phyloP scores from a whole-genome alignment of 225 moss, liverwort and hornwort species.

The Pleurozium schreberi region DNA sequence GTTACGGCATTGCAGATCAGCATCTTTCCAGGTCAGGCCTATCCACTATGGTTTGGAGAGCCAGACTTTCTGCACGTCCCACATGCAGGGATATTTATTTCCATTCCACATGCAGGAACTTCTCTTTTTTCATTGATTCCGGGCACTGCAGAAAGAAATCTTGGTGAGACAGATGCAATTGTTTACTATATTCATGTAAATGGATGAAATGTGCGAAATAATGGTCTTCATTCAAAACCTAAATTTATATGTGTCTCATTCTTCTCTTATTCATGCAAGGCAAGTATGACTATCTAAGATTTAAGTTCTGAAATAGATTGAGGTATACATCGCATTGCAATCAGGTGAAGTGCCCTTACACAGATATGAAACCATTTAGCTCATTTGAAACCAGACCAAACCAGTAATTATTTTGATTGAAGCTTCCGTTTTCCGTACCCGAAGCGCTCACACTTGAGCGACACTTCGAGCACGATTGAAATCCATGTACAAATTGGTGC shows the following conservation, averaged over 20 bases:
- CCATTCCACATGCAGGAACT: not conserved
- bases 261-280: not conserved
- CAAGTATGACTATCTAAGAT: not conserved
- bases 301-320: not conserved
- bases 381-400: not conserved
- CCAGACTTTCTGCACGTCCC: not conserved
- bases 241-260: not conserved
- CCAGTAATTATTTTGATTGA: not conserved
- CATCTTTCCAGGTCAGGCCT: not conserved
- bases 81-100: not conserved
- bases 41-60: not conserved
- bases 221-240: not conserved
- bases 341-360: not conserved
- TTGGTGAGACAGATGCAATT: not conserved
- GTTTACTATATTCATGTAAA: too few relatives aligned
- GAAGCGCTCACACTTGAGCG: constrained; percentile 2
- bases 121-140: not conserved
- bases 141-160: not conserved
- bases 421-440: not conserved
- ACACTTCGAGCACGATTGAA: not conserved
- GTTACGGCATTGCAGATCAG: not conserved
- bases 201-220: not conserved
- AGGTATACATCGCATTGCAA: too few relatives aligned
- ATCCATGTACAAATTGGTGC: constrained; percentile 8
- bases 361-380: not conserved